phyloP scores from a whole-genome alignment of 352 stramenopile species.

The Pythium periplocum region DNA sequence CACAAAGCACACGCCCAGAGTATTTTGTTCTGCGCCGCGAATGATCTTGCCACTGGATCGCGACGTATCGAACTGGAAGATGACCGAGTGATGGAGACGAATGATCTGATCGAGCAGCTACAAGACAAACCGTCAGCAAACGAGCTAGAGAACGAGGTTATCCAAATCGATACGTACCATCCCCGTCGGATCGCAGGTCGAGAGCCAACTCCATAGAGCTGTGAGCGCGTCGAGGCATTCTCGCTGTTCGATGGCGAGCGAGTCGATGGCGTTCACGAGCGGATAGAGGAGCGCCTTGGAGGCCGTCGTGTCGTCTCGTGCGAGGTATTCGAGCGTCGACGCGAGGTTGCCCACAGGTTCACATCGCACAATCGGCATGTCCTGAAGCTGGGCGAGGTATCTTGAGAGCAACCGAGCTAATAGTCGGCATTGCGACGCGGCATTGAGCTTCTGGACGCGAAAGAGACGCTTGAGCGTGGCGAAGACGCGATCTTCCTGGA shows the following conservation, averaged over 20 bases:
- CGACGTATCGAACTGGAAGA: constrained; percentile 28
- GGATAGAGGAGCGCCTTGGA: constrained; percentile 49
- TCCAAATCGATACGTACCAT: constrained; percentile 24
- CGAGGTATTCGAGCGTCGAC: constrained; percentile 66
- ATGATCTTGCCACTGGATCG: too few relatives aligned
- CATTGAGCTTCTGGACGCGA: constrained; percentile 31
- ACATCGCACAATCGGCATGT: constrained; percentile 43
- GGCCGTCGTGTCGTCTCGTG: constrained; percentile 7
- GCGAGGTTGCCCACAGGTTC: constrained; percentile 40
- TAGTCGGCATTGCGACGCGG: constrained; percentile 26
- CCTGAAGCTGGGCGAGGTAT: constrained; percentile 35
- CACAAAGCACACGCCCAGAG: constrained; percentile 52
- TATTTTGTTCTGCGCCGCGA: too few relatives aligned
- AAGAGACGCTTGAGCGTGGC: constrained; percentile 47
- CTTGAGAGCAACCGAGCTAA: constrained; percentile 35
- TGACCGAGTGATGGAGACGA: constrained; percentile 23
- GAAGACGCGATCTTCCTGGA: constrained; percentile 51
- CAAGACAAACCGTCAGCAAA: neutral
- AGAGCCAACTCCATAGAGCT: constrained; percentile 44
- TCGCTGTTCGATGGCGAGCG: constrained; percentile 58
- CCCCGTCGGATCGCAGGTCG: constrained; percentile 28
- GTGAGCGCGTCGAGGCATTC: constrained; percentile 69
- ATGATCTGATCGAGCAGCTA: constrained; percentile 41
- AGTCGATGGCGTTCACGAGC: constrained; percentile 67
- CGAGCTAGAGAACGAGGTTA: neutral